Evolutionary conservation across 1,284 basidiomycete species (phyloP), one percentile per base, ranked within the genome.

Genomic region (Rhodotorula sp.): DNA sequence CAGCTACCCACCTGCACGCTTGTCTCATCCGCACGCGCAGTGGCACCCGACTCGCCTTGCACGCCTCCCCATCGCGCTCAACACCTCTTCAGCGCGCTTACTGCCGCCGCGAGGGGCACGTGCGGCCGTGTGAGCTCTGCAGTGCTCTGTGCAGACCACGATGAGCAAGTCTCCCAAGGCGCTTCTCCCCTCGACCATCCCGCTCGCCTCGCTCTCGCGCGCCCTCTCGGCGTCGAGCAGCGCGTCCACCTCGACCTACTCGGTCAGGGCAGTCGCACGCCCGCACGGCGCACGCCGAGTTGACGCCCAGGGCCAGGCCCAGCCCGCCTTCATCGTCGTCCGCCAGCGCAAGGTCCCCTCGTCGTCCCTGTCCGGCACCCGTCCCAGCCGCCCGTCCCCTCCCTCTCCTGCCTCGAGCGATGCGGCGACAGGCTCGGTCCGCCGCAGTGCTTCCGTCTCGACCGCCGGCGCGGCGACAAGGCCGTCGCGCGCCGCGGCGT

Each of bases 161-260:
- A 59, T 53, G 68, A 65, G 58, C 59, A 71, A 71, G 55, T 68
- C 69, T 21, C 69, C 72, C 16, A 71, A 74, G 45, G 58, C 64
- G 19, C 65, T 75, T 49, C 61, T 75, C 49, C 68, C 74, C 2
- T 72, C 74, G 19, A 67, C 67, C 17, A 65, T 75, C 42, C 60
- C 72, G 34, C 64, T 75, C 52, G 66, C 72, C 50, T 66, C 67
- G 25, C 56, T 73, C 59, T 64, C 63, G 23, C 65, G 68, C 54
- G 67, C 70, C 19, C 67, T 65, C 56, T 55, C 64, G 21, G 59
- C 48, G 34, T 54, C 64, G 50, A 57, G 55, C 41, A 12, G 23
- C 34, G 17, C 50, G 13, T 42, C 59, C 25, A 21, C 25, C 10
- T 7, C 5, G 50, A 45, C 25, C 9, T 46, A 58, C 46, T 7